phyloP scores from a whole-genome alignment of 257 asterid genomes.

The Plectranthus barbatus region DNA sequence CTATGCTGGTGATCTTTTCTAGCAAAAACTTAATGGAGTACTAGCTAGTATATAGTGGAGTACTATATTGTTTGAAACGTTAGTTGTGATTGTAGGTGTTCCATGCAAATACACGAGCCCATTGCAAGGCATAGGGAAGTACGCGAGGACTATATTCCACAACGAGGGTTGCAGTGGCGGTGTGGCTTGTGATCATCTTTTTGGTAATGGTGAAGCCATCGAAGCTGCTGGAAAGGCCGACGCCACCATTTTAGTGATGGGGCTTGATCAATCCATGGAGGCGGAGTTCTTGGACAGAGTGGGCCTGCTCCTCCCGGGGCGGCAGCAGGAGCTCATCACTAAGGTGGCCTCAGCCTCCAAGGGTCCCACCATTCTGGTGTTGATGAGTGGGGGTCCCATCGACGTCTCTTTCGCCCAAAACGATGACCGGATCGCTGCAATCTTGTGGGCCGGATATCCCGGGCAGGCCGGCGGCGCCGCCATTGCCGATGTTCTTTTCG shows the following conservation, averaged over 20 bases:
- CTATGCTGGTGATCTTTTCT: conserved; percentile 73
- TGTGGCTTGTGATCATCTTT: conserved; percentile 47
- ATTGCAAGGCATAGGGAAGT: conserved; percentile 50
- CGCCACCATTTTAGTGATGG: conserved; percentile 59
- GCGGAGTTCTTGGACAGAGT: conserved; percentile 58
- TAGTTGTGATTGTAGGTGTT: conserved; percentile 46
- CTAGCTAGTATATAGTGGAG: no score
- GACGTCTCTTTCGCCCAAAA: conserved; percentile 60
- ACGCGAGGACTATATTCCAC: conserved; percentile 37
- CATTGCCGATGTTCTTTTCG: conserved; percentile 58
- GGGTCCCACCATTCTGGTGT: conserved; percentile 51
- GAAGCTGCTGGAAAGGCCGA: conserved; percentile 52
- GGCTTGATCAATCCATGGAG: conserved; percentile 66
- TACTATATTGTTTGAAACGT: no score
- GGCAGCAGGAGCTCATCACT: conserved; percentile 52
- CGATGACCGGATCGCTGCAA: conserved; percentile 37
- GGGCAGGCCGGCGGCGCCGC: conserved; percentile 80
- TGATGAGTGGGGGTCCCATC: conserved; percentile 75
- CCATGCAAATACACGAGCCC: conserved; percentile 69
- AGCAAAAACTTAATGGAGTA: no score
- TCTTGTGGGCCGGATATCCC: conserved; percentile 74
- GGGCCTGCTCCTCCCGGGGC: conserved; percentile 55
- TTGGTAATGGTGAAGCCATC: conserved; percentile 38
- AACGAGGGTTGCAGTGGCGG: conserved; percentile 40
- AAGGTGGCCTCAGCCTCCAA: conserved; percentile 53